These are phyloP conservation scores for Berkeleyomyces basicola DNA, from an alignment of 2,329 filamentous ascomycete genomes.

Conservation along the genomic window DNA sequence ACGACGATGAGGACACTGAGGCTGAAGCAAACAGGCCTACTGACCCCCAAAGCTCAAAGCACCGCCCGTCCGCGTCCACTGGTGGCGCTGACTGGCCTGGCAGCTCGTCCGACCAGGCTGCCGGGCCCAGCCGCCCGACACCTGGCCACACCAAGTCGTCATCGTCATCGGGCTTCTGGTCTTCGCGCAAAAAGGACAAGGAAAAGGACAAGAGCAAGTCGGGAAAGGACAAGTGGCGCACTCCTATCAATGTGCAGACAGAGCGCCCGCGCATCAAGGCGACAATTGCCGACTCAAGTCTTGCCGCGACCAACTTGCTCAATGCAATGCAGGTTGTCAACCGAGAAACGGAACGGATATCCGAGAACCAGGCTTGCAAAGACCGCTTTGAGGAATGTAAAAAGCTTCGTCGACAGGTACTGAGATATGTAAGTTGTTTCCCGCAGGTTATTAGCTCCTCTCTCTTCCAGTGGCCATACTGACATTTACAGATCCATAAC, in stretches of 20 bases:
- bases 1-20: slow-evolving; percentile 45
- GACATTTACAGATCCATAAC: slow-evolving; percentile 52
- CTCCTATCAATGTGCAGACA: slow-evolving; percentile 65
- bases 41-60: background rate
- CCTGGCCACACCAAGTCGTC: slow-evolving; percentile 23
- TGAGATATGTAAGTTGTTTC: slow-evolving; percentile 51
- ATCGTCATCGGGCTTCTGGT: slow-evolving; percentile 24
- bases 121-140: slow-evolving; percentile 12
- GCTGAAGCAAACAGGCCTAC: slow-evolving; percentile 15
- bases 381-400: slow-evolving; percentile 78
- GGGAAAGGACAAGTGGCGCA: slow-evolving; percentile 37
- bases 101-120: slow-evolving; percentile 15
- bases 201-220: slow-evolving; percentile 32
- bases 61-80: background rate
- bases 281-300: slow-evolving; percentile 75
- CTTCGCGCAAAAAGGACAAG: slow-evolving; percentile 30
- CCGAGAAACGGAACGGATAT: slow-evolving; percentile 73
- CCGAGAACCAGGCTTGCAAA: slow-evolving; percentile 60
- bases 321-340: slow-evolving; percentile 85
- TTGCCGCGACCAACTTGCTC: slow-evolving; percentile 77
- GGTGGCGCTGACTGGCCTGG: background rate
- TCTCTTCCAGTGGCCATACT: background rate
- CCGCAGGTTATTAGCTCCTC: background rate
- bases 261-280: slow-evolving; percentile 79
- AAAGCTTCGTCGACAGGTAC: slow-evolving; percentile 60